phyloP scores from a whole-genome alignment of 1,139 yeast species.

The Zygoascus meyerae region DNA sequence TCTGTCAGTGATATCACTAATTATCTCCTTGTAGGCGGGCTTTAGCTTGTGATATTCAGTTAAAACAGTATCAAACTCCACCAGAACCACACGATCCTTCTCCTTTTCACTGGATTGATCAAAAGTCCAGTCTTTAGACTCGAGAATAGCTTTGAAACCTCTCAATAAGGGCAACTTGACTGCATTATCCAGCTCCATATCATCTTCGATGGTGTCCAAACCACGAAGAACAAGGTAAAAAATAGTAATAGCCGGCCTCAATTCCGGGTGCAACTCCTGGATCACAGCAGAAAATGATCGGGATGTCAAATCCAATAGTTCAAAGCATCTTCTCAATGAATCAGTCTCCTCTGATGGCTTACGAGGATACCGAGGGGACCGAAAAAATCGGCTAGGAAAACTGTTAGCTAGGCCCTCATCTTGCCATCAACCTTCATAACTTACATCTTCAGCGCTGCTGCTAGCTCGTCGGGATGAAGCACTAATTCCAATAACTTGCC shows the following conservation, averaged over 20 bases:
- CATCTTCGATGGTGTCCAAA: constrained; percentile 94
- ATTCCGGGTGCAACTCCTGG: constrained; percentile 82
- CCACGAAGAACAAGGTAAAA: constrained; percentile 86
- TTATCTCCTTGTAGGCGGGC: constrained; percentile 71
- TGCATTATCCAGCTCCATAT: constrained; percentile 73
- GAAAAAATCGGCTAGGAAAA: constrained; percentile 24
- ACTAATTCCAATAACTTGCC: constrained; percentile 60
- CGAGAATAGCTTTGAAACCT: constrained; percentile 52
- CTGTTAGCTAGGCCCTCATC: constrained; percentile 6
- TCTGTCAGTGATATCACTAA: constrained; percentile 65
- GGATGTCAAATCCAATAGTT: constrained; percentile 63
- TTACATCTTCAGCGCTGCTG: constrained; percentile 57
- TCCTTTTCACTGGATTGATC: constrained; percentile 63
- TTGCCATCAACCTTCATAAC: constrained; percentile 16
- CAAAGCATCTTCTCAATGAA: constrained; percentile 59
- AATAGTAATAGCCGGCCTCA: constrained; percentile 69
- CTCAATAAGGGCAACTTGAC: constrained; percentile 72
- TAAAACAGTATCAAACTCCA: constrained; percentile 65
- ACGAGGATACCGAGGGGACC: constrained; percentile 48
- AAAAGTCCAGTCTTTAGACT: constrained; percentile 71
- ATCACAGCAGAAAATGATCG: constrained; percentile 93
- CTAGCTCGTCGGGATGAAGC: constrained; percentile 66
- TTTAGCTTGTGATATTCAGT: constrained; percentile 66
- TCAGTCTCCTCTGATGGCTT: constrained; percentile 41
- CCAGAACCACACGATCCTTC: constrained; percentile 72